Base-by-base conservation (phyloP, 805 yeast genomes). In the Teunomyces atbi region DNA sequence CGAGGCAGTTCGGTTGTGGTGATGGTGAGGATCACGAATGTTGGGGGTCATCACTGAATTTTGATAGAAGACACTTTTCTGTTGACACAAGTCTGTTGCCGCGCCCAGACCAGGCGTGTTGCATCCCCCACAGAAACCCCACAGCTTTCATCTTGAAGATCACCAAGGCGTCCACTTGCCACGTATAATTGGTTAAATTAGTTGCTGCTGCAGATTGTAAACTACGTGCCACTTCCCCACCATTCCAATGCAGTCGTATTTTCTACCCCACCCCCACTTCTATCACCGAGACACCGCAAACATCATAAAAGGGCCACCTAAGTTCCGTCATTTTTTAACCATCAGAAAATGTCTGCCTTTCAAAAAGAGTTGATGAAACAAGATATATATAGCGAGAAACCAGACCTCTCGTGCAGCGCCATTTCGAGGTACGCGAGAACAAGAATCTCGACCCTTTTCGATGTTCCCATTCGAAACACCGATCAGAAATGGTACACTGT, bases 401-500 rank as follows among this genome's bases (percentile, higher is more conserved):
- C 42, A n/a, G 42, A 26, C 5, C 8, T 39, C 13, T 39, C 42
- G 33, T 11, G n/a, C 20, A 7, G 4, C 4, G 33, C 42, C 19
- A 13, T 52, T 13, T 15, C 26, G 6, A 36, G 27, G 3, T 57
- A 57, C 40, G 32, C 49, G 13, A 44, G 35, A 19, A 49, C 57
- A 10, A 37, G 61, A 27, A 33, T 51, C 16, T 28, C 57, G 2
- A 58, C 62, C 4, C 50, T 57, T 10, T 41, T 57, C 16, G 60
- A 57, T 28, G 18, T 57, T 8, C 61, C 62, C 6, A 27, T 51
- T 15, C 28, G 30, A n/a, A 26, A 15, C 21, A 12, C 29, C 6
- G 39, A 21, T n/a, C 12, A 32, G 30, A 15, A 19, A 15, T 44
- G 46, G 46, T 38, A 38, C 23, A 12, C 28, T 10, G 16, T 38